phyloP scores from a whole-genome alignment of 257 asterid species.

The Salvia hispanica region DNA sequence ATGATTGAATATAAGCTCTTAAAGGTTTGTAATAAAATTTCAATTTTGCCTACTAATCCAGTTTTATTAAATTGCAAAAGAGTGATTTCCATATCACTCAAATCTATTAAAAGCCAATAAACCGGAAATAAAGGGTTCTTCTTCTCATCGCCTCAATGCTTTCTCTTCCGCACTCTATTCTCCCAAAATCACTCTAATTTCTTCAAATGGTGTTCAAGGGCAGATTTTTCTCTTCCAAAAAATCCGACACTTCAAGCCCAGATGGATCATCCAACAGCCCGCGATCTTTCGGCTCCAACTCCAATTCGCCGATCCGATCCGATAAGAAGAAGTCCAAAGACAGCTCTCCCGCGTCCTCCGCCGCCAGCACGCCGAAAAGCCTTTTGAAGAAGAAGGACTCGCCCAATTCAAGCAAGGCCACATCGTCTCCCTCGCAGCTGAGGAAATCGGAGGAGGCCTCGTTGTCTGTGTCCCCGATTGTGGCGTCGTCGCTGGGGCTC shows the following conservation, averaged over 20 bases:
- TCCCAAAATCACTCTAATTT: conserved; percentile 9
- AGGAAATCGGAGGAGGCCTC: conserved; percentile 51
- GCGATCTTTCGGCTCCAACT: conserved; percentile 78
- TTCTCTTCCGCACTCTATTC: not conserved
- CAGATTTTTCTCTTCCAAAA: conserved; percentile 84
- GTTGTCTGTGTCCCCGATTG: conserved; percentile 72
- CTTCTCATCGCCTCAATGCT: not conserved
- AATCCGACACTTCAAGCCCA: conserved; percentile 83
- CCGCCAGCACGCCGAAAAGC: conserved; percentile 48
- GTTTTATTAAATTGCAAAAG: too few species aligned
- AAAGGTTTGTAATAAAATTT: too few species aligned
- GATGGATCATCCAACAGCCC: conserved; percentile 93
- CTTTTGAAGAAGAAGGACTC: conserved; percentile 52
- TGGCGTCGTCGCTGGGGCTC: conserved; percentile 94
- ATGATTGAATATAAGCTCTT: too few species aligned
- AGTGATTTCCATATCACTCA: too few species aligned
- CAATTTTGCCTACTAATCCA: too few species aligned
- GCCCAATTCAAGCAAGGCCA: conserved; percentile 41
- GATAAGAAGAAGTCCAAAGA: conserved; percentile 82
- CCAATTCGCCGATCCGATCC: conserved; percentile 88
- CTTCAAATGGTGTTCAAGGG: conserved; percentile 84
- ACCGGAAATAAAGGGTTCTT: too few species aligned
- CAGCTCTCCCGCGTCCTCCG: conserved; percentile 45
- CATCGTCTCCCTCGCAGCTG: conserved; percentile 37
- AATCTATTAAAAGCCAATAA: too few species aligned